phyloP scores from a whole-genome alignment of 352 stramenopile genomes.

The Phytophthora ramorum region DNA sequence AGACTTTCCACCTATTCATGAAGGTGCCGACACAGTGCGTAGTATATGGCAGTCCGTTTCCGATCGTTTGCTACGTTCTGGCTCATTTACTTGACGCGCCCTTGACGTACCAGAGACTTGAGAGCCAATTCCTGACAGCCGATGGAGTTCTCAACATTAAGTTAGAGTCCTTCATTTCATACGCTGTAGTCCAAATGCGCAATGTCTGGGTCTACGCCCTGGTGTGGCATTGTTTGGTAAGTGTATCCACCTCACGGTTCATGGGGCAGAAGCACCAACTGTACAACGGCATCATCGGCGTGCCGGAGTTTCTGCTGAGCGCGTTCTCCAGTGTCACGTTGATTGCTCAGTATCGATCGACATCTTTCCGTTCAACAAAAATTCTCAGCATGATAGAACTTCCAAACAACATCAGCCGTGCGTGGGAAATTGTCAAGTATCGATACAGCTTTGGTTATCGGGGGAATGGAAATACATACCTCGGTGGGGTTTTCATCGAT shows the following conservation, averaged over 20 bases:
- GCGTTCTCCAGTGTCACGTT: constrained; percentile 36
- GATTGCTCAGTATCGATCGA: constrained; percentile 34
- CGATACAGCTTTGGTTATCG: constrained; percentile 4
- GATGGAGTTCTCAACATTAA: constrained; percentile 36
- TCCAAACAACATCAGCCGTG: background rate
- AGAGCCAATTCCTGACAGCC: constrained; percentile 40
- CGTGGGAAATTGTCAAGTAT: background rate
- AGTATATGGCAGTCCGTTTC: constrained; percentile 54
- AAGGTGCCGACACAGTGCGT: constrained; percentile 57
- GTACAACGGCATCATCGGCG: constrained; percentile 27
- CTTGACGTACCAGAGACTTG: constrained; percentile 42
- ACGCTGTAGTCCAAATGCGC: constrained; percentile 52
- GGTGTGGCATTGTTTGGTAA: constrained; percentile 23
- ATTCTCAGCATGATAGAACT: constrained; percentile 14
- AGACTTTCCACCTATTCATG: constrained; percentile 33
- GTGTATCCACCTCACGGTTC: constrained; percentile 15
- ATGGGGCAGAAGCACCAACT: background rate
- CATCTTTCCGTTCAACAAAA: constrained; percentile 12
- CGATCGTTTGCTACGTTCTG: constrained; percentile 48
- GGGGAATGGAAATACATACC: constrained; percentile 21
- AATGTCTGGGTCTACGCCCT: constrained; percentile 48
- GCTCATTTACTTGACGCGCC: constrained; percentile 56
- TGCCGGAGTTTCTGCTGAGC: constrained; percentile 40
- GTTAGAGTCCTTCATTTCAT: constrained; percentile 30
- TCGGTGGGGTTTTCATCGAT: constrained; percentile 42